Evolutionary conservation across 768 basidiomycete genomes (phyloP), one percentile per base, ranked within the genome.

Genomic region (Naganishia antarctica): DNA sequence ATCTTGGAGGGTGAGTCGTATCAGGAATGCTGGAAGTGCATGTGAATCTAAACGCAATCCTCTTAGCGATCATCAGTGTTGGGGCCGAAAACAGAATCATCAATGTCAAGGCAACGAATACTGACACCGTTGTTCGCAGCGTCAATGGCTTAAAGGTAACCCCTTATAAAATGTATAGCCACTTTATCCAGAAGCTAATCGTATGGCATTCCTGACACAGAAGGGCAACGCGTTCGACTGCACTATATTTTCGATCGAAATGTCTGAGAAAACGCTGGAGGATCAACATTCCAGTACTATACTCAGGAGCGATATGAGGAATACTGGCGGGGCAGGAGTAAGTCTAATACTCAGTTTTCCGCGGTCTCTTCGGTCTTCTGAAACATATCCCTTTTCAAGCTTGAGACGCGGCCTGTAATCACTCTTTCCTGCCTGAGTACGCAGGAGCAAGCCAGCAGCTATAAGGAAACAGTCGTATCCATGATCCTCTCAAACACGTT

Each of bases 361-460:
- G 2, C 3, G 13, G 8, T 5, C 11, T 13, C 12, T 37, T 7
- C 13, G 21, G 23, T 13, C 34, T 8, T 6, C 53, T 57, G 2
- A 57, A 57, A 12, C 21, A 18, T 3, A 9, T 5, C 1, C 32
- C 31, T 6, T 40, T 4, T 34, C 31, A 13, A 57, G 53, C 31
- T 57, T 26, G 53, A 57, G 11, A 37, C 23, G 9, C 53, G 53
- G 23, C 53, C 53, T 1, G 53, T 57, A 1, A 40, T 57, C 21
- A 25, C 40, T 40, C 53, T 57, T 25, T 41, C n/a, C 13, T 40
- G 37, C 23, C 82, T 85, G 1, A 84, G 82, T 61, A 83, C 85
- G 0, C 81, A 80, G 0, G 80, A 83, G n/a, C 93, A 94, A 78
- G 88, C 91, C 74, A 90, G 89, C 0, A 82, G 82, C 61, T 75